Base-by-base conservation (phyloP, 2,329 filamentous ascomycete species). In the Nothopassalora personata region DNA sequence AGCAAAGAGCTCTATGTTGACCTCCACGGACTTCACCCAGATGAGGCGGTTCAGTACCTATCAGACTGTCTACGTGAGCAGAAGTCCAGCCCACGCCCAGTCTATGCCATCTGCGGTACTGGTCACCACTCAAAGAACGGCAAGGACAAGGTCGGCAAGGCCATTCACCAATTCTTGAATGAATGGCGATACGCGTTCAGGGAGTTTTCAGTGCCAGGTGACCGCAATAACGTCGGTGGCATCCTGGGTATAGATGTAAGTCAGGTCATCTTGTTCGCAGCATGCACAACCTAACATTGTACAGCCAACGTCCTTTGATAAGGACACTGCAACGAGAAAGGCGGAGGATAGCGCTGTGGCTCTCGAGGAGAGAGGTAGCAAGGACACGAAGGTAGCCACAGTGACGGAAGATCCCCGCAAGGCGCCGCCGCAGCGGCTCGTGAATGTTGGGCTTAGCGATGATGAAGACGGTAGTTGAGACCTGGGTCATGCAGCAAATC, bases 51-150 rank as follows among this genome's bases (percentile, higher is more conserved):
- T 45, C 90, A 94, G 65, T 97, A 97, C 69, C 83, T 99, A 4
- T 91, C 94, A 74, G 87, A 88, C 64, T 89, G 95, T 43, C 85
- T 99, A 23, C 80, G 92, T 62, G 90, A 95, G 70, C 94, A 97
- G 70, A 83, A 85, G 65, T 86, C 89, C 66, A 82, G 81, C 36
- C 76, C 79, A 5, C 83, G 86, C 23, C 89, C 93, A 2, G 83
- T 99, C 46, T 99, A 97, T 72, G 92, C 92, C 66, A 97, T 99
- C 72, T 97, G 92, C 1, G 94, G 94, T 48, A 97, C 93, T 0
- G 94, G 93, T 3, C 92, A 97, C 71, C 94, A 99, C 76, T 96
- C 90, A 73, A 97, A 97, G 80, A 97, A 97, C 71, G 93, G 94
- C 69, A 97, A 97, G 74, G 94, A 99, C 76, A 99, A 99, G 77